Evolutionary conservation across 1,284 basidiomycete species (phyloP), one percentile per base, ranked within the genome.

Genomic region (Ceratobasidium papillatum): DNA sequence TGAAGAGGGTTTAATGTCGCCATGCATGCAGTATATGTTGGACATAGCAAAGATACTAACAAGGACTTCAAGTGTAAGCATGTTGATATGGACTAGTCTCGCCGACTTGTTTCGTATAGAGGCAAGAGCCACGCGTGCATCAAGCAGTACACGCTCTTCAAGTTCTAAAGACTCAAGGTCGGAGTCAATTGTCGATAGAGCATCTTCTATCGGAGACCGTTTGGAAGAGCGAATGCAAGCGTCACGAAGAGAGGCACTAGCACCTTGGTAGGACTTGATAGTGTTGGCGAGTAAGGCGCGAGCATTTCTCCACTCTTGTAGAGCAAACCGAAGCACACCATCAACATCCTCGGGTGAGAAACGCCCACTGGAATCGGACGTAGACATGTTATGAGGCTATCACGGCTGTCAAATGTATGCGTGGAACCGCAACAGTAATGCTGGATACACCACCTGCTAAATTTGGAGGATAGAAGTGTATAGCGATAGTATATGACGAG

Each of bases 1-100:
- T 8, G 36, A 47, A 43, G 25, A 51, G 1, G 2, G 27, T 11
- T 27, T 47, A 30, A 30, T 25, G 32, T 64, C n/a, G n/a, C n/a
- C 62, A 19, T 27, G 43, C 19, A 64, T 32, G 36, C 47, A 51
- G 12, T 61, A 61, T 61, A 36, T 61, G n/a, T 61, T 61, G n/a
- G 58, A 61, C 19, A 61, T 36, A 25, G 58, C 58, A 22, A 64
- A 64, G 27, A 64, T 64, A 22, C 25, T 32, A 32, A 43, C 47
- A 25, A 64, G 27, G 43, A 49, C 49, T 43, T 64, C 62, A 9
- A 43, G 62, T 19, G 62, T 41, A 34, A 64, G 62, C 30, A 19
- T 27, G 27, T 64, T 64, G 19, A 64, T 43, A 38, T 43, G 58
- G 7, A 61, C 58, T 8, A 41, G 58, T 25, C n/a, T 61, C 22